Evolutionary conservation across 2,329 filamentous ascomycete species (phyloP), one percentile per base, ranked within the genome.

Genomic region (Anthostomella pinea): DNA sequence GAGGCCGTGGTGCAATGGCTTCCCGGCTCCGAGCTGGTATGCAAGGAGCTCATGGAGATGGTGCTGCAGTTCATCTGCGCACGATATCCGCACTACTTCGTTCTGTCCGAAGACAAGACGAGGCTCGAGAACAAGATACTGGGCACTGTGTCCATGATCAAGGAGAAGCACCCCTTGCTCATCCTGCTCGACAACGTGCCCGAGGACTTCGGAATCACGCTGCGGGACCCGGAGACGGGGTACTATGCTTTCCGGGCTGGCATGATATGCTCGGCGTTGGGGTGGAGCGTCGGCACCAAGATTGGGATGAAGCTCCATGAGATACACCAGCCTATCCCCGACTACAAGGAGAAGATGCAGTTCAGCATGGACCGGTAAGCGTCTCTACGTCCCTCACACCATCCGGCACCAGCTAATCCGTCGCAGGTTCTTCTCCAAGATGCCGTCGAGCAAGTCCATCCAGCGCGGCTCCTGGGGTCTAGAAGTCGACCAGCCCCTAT

Each of bases 31-130:
- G 85, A 93, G 51, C 67, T 93, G 0, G 87, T 81, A 0, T 87
- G 83, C 57, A 89, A 88, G 56, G 88, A 95, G 53, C 68, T 93
- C 5, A 90, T 93, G 87, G 88, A 95, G 60, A 89, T 91, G 79
- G 74, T 72, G 3, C 50, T 95, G 3, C 85, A 91, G 47, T 94
- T 91, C 48, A 63, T 91, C n/a, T 85, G 79, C 43, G 72, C 78
- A 3, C 73, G 87, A 3, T 94, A 94, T 53, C 87, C 88, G 0
- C 74, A 81, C 5, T 81, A 85, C 48, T 95, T 95, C 59, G 67
- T 68, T 3, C 57, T 87, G 0, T 71, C 72, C 36, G 51, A 53
- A 2, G 65, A 77, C 14, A 74, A 71, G 4, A 73, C 68, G 24
- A 57, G 75, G 3, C 75, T 95, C 39, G 65, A 78, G 44, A 95